Base-by-base conservation (phyloP, 2,329 filamentous ascomycete species). In the Aureobasidium sp. region DNA sequence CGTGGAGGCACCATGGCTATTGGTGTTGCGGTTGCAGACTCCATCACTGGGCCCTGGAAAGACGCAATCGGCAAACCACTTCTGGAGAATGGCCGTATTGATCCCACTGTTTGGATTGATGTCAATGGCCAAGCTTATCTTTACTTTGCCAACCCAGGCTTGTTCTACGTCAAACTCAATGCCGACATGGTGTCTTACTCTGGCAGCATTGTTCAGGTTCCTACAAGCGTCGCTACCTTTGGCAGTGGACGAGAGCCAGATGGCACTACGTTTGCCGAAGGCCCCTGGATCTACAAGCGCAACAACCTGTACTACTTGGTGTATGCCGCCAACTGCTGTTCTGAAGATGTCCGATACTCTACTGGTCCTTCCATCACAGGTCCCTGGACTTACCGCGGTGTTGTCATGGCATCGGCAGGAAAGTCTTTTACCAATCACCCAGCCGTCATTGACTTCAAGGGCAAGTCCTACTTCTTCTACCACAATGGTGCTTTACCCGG, bases 311-410 rank as follows among this genome's bases (percentile, higher is more conserved):
- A 55, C 39, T 62, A 62, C 44, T 29, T 58, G 34, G 44, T 62
- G 17, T 62, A 62, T 42, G 61, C 61, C 1, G 53, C 52, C n/a
- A 58, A 58, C 52, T 62, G 61, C 61, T 52, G 48, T 22, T 36
- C 48, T 3, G 48, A 52, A 37, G 31, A 52, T 22, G 52, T 62
- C 2, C 22, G 52, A 36, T 62, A 62, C 45, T 53, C 52, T 31
- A 62, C 61, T 15, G 61, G 52, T 3, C 36, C 52, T 22, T 58
- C 61, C 12, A 44, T 55, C 31, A 53, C 49, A 5, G 61, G 61
- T 29, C 61, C 61, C 15, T 62, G 61, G 61, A 62, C 61, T n/a
- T 62, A 62, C 41, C 61, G 61, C 25, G 61, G 61, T 31, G 49
- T 55, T 25, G 56, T 62, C 27, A 53, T 62, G 52, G 61, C 53